phyloP scores from a whole-genome alignment of 2,329 filamentous ascomycete genomes.

The Diplodia scrobiculata region DNA sequence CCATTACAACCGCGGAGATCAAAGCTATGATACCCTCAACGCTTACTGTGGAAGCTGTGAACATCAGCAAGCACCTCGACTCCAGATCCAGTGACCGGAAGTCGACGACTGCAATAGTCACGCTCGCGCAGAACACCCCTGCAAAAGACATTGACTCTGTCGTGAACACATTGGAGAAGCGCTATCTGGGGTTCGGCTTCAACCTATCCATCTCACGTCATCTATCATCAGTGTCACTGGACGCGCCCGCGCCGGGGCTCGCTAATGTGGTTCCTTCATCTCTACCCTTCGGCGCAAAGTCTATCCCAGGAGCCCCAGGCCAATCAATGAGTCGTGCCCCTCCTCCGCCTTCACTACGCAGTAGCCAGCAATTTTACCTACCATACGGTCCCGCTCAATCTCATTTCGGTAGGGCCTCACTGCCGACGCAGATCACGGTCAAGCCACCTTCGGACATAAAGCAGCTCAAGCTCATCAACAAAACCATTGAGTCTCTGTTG shows the following conservation, averaged over 20 bases:
- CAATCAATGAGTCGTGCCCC: slow-evolving; percentile 51
- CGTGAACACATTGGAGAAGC: slow-evolving; percentile 77
- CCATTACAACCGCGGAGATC: slow-evolving; percentile 54
- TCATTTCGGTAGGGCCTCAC: slow-evolving; percentile 48
- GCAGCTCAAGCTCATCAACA: slow-evolving; percentile 81
- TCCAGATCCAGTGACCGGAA: slow-evolving; percentile 64
- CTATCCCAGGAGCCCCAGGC: slow-evolving; percentile 53
- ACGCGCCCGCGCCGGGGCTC: slow-evolving; percentile 54
- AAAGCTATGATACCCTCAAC: slow-evolving; percentile 55
- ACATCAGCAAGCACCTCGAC: slow-evolving; percentile 62
- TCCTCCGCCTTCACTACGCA: slow-evolving; percentile 69
- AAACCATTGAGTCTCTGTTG: slow-evolving; percentile 77
- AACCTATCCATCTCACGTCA: slow-evolving; percentile 79
- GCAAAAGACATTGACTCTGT: slow-evolving; percentile 80
- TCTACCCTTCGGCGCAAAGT: slow-evolving; percentile 74
- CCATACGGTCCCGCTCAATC: slow-evolving; percentile 30
- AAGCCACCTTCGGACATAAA: slow-evolving; percentile 73
- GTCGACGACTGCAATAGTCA: slow-evolving; percentile 76
- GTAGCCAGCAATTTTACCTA: slow-evolving; percentile 34
- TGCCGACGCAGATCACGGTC: slow-evolving; percentile 63
- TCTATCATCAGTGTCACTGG: slow-evolving; percentile 73
- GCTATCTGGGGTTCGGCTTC: slow-evolving; percentile 82
- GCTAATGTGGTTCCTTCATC: slow-evolving; percentile 53
- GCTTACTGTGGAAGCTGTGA: slow-evolving; percentile 71
- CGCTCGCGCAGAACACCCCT: slow-evolving; percentile 75